Base-by-base conservation (phyloP, 2,329 filamentous ascomycete species). In the Scopulariopsis brevicaulis region DNA sequence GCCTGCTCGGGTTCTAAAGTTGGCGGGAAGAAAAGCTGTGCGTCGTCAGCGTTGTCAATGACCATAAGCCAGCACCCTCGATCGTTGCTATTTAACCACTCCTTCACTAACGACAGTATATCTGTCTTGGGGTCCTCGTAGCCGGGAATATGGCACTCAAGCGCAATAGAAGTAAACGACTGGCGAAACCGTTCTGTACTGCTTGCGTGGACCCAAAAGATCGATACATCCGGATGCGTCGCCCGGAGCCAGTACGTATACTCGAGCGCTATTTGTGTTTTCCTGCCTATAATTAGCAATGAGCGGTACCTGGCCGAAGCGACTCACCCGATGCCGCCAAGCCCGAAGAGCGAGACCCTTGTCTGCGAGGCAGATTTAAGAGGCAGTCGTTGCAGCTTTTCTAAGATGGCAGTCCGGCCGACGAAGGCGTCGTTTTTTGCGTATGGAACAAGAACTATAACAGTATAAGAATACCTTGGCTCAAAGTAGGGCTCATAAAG, bases 121-220 rank as follows among this genome's bases (percentile, higher is more conserved):
- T 70, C 62, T 0, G 22, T 46, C 24, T 65, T 58, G 10, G 62
- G 62, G 48, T 65, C 60, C 4, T 65, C 59, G 34, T 61, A 53
- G 10, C 65, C 65, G 1, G 66, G 63, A 6, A 63, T 63, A 1
- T 61, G 37, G 46, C 64, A 68, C 56, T 65, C 60, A 46, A 65
- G 51, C 2, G 68, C 67, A 35, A 70, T 66, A 0, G 54, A 62
- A 32, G 59, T 48, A 50, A 63, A 71, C 5, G 64, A 57, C 58
- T 68, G 59, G 3, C 62, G 64, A 54, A 71, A 69, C 3, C 64
- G 66, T 14, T 68, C 63, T 0, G 59, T 43, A 58, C 59, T 71
- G 60, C 65, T 69, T 0, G 66, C 69, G 53, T 70, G 65, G 18
- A 72, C 63, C 69, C 69, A 71, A 54, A 69, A 71, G 0, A 72